Evolutionary conservation across 2,329 filamentous ascomycete genomes (phyloP), one percentile per base, ranked within the genome.

Genomic region (Aspergillus sp.): DNA sequence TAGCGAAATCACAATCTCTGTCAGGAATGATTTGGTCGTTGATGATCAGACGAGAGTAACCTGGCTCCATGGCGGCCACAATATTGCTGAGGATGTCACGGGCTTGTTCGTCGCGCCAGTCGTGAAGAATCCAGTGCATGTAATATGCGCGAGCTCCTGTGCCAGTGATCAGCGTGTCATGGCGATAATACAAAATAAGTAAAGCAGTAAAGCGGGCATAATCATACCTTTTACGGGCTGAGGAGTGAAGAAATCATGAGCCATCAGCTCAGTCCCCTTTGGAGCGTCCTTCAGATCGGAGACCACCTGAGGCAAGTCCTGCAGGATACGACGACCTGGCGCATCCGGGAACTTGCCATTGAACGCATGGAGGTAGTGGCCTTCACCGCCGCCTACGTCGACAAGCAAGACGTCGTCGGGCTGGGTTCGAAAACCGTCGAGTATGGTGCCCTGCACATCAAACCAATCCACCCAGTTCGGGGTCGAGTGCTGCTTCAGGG

Each of bases 21-120:
- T 58, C 54, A 1, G 62, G 64, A 13, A 69, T 51, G 17, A 69
- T 58, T 7, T 51, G 55, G 11, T 70, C 67, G 40, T 63, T 58
- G 32, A 70, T 62, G 5, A 69, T 44, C 13, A 68, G 45, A 2
- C 50, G 51, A 3, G 62, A 65, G 24, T 61, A 59, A 1, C 59
- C 62, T 2, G 57, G 54, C 8, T 57, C 48, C 64, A 66, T 65
- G 40, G 58, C 57, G 2, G 26, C 53, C 9, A 47, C 49, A 6
- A 61, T 51, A 13, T 56, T 52, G 3, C 9, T 14, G 6, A 65
- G 55, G 50, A 65, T 66, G 4, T 45, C 24, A 16, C 43, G 50
- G 13, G 54, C 55, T 26, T 60, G 47, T 3, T 38, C 43, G 24
- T 65, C 57, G 3, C 54, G 33, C 54, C 59, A 66, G 42, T 64